Evolutionary conservation across 371 early-diverging fungal species (phyloP), one percentile per base, ranked within the genome.

Genomic region (Circinella umbellata): DNA sequence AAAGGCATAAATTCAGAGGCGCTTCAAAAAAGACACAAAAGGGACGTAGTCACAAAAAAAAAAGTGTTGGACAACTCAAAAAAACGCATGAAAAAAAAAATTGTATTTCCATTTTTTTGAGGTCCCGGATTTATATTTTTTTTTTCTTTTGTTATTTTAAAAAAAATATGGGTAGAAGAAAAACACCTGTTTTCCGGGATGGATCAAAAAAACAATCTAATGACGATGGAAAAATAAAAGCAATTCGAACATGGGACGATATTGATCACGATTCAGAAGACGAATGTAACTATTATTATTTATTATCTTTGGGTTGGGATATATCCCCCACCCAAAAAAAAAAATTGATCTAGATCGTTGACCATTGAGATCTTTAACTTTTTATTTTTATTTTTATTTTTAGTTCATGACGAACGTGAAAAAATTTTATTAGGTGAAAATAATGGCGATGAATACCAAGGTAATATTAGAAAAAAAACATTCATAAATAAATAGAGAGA

Each of bases 201-300:
- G 61, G 64, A 38, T 55, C 68, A 3, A 39, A 61, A 2, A 51
- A 63, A 13, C 60, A 68, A 7, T 62, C 42, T 11, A 66, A 66
- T 36, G 68, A 71, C 34, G 70, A 68, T 57, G 65, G 62, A 36
- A 82, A 81, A 59, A 74, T 89, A 17, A 81, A 88, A 18, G 92
- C 92, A 13, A 91, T 91, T 57, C 79, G 82, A 61, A 91, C 92
- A 4, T 91, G 90, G 92, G 86, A 90, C 60, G 94, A 94, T 68
- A 81, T 92, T 67, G 93, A 92, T 48, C 91, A 92, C 65, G 94
- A 94, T 77, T 89, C 91, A 9, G 93, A 92, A 73, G 94, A 94
- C 70, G 90, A 92, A 64, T 94, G 92, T 91, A 88, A 81, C 2
- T 27, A 27, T 27, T 27, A 27, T 27, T n/a, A n/a, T 27, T 27